Evolutionary conservation across 257 asterid species (phyloP).

Genomic region (Salvia rosmarinus): DNA sequence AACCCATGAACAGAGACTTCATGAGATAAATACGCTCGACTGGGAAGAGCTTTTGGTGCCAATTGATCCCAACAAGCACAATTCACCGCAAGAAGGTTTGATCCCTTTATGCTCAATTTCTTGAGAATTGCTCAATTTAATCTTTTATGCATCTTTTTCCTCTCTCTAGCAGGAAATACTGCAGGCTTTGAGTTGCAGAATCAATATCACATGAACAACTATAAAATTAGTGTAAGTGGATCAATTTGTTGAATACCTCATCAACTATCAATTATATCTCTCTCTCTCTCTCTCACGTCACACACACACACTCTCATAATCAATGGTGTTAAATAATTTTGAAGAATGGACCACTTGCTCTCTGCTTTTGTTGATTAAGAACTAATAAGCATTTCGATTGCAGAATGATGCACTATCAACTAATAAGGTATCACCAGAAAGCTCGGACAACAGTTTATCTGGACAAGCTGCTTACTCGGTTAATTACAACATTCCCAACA

Average conservation of each 20-base stretch:
- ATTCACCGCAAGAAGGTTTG: conserved; percentile 63
- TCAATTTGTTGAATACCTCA: too few relatives aligned
- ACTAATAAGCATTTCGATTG: conserved; percentile 32
- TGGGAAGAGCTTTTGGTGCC: conserved; percentile 95
- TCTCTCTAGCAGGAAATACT: conserved; percentile 51
- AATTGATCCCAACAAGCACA: conserved; percentile 57
- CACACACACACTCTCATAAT: too few relatives aligned
- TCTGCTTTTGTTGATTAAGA: conserved; percentile 28
- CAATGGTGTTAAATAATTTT: conserved; percentile 20
- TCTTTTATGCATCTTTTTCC: conserved; percentile 14
- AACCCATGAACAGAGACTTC: conserved; percentile 75
- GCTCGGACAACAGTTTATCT: conserved; percentile 44
- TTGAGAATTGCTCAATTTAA: conserved; percentile 3
- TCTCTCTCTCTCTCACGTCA: too few relatives aligned
- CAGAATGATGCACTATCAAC: conserved; percentile 53
- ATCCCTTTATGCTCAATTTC: conserved; percentile 16
- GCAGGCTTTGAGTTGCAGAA: conserved; percentile 50
- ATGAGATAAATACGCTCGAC: conserved; percentile 89
- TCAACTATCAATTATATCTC: too few relatives aligned
- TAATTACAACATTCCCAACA: conserved; percentile 39
- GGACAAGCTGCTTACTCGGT: conserved; percentile 46
- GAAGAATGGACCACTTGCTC: conserved; percentile 6
- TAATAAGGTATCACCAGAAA: conserved; percentile 44
- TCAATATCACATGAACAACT: conserved; percentile 50
- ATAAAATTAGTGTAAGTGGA: conserved; percentile 55